A percentile compares a stretch with the other conserved stretches of the same genome.
phyloP scores from a whole-genome alignment of 176 grass and related monocot genomes.

The Pontederia paniculata region DNA sequence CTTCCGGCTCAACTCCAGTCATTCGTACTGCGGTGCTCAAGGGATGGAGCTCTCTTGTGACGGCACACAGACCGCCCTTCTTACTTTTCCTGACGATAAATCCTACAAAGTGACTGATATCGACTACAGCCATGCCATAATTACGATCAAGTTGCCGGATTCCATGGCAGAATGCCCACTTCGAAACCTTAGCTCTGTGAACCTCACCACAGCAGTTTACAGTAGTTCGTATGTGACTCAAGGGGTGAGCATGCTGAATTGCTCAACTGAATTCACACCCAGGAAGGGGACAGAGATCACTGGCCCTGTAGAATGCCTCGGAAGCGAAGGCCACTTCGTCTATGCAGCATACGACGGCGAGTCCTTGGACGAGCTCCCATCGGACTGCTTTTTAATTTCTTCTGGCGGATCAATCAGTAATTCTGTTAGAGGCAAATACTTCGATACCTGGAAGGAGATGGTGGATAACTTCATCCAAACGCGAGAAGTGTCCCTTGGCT shows the following conservation, averaged over 20 bases:
- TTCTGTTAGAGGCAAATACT: accelerated
- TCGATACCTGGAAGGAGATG: background rate
- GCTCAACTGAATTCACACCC: conserved; percentile 8
- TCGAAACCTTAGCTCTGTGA: conserved; percentile 6
- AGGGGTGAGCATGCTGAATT: conserved; percentile 15
- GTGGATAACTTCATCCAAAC: conserved; percentile 12
- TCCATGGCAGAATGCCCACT: conserved; percentile 25
- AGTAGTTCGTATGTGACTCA: background rate
- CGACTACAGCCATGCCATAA: conserved; percentile 5
- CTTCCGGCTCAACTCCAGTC: conserved; percentile 3
- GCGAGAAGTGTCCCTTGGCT: conserved; percentile 14
- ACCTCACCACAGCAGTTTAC: conserved; percentile 24
- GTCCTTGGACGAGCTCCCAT: conserved; percentile 25
- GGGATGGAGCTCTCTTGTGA: conserved; percentile 46
- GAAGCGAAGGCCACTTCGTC: conserved; percentile 9
- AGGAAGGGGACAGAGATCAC: background rate
- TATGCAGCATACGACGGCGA: background rate
- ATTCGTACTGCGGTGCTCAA: conserved; percentile 6
- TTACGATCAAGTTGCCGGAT: conserved; percentile 1
- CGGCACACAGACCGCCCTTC: conserved; percentile 14
- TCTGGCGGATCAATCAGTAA: conserved; percentile 2
- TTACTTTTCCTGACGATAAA: conserved; percentile 23
- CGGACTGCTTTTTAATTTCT: conserved; percentile 17
- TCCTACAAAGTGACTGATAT: conserved; percentile 28
- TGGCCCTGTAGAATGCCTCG: conserved; percentile 21